These are phyloP conservation scores for Podila epicladia DNA, from an alignment of 192 early-diverging fungal species.

Conservation along the genomic window DNA sequence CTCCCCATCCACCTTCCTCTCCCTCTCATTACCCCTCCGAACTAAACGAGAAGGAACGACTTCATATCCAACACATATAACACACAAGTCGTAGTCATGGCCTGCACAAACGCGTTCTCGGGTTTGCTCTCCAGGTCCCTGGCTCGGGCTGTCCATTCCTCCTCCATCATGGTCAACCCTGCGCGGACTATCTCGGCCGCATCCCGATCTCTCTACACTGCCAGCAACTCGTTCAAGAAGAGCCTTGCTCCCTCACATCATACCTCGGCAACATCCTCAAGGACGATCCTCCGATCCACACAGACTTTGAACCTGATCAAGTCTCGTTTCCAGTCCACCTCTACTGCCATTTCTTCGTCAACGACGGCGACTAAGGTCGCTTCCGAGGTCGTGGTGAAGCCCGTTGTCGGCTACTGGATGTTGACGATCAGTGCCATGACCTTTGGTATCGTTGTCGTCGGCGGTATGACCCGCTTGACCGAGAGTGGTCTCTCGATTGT, in stretches of 20 bases:
- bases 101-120: conserved; percentile 47
- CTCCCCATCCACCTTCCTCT: background rate
- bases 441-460: conserved; percentile 93
- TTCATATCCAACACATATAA: background rate
- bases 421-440: conserved; percentile 87
- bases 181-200: background rate
- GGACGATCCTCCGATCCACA: conserved; percentile 1
- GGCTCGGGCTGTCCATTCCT: conserved; percentile 24
- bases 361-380: conserved; percentile 6
- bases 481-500: conserved; percentile 96
- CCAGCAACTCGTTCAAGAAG: conserved; percentile 2
- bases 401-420: conserved; percentile 93
- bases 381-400: conserved; percentile 42
- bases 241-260: background rate
- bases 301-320: conserved; percentile 25
- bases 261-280: conserved; percentile 6
- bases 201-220: conserved; percentile 6
- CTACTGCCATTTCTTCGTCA: conserved; percentile 9
- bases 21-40: background rate
- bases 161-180: background rate
- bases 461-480: conserved; percentile 96
- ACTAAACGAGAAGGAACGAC: background rate
- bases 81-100: conserved; percentile 12
- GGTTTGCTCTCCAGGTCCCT: conserved; percentile 32
- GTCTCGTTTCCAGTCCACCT: conserved; percentile 46